phyloP scores from a whole-genome alignment of 345 rosid genomes.

The Balakata baccata region DNA sequence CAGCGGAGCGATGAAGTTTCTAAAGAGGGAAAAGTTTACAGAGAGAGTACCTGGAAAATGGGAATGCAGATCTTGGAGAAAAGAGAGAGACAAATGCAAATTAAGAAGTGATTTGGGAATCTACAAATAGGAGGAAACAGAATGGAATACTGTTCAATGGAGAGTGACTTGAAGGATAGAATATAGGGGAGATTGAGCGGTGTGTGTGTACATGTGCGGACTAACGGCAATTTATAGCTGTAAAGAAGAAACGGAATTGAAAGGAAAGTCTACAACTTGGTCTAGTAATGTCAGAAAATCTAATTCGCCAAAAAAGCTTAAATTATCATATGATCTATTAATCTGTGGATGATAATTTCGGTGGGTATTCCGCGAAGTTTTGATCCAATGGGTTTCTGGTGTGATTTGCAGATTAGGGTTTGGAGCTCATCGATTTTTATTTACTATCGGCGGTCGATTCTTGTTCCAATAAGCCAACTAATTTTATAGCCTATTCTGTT shows the following conservation, averaged over 20 bases:
- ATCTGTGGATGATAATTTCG: too few species aligned
- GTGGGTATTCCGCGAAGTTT: too few species aligned
- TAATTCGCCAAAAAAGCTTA: too few species aligned
- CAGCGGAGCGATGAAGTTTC: neutral
- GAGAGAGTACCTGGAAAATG: slow-evolving; percentile 8
- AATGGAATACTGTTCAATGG: neutral
- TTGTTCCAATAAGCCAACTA: too few species aligned
- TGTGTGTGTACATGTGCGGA: neutral
- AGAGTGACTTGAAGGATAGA: neutral
- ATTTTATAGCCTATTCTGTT: too few species aligned
- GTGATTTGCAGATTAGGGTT: too few species aligned
- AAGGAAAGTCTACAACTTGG: neutral
- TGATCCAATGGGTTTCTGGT: too few species aligned
- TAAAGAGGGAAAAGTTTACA: too few species aligned
- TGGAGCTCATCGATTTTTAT: too few species aligned
- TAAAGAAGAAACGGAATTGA: neutral
- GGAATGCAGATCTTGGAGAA: slow-evolving; percentile 13
- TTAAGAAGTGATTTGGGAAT: neutral
- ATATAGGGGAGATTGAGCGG: slow-evolving; percentile 6
- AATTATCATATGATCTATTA: too few species aligned
- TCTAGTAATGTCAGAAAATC: too few species aligned
- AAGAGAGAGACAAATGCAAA: neutral
- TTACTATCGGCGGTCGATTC: too few species aligned
- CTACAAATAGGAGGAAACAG: neutral
- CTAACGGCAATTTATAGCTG: neutral